Conservation (phyloP, 176 grass and related monocot genomes). For the Carex myosuroides region DNA sequence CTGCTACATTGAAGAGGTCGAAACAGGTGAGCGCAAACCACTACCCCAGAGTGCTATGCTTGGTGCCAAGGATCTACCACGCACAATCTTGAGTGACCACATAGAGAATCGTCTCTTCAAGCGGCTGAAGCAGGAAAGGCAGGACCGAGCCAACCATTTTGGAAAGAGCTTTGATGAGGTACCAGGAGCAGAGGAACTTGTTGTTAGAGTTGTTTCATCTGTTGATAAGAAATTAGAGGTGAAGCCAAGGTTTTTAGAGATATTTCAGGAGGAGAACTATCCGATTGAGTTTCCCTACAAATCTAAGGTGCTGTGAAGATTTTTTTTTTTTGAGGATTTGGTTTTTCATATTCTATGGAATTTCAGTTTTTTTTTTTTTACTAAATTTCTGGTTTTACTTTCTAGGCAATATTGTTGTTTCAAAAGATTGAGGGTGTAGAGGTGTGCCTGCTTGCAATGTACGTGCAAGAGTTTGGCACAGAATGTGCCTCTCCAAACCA, state of each 20-base stretch:
- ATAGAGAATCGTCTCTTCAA: conserved; percentile 85
- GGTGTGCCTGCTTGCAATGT: conserved; percentile 97
- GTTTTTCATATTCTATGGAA: neutral
- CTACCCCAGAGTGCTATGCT: conserved; percentile 90
- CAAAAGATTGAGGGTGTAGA: conserved; percentile 99
- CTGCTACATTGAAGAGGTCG: conserved; percentile 80
- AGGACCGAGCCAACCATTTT: conserved; percentile 42
- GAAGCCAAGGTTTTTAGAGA: conserved; percentile 84
- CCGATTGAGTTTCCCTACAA: conserved; percentile 86
- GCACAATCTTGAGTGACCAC: conserved; percentile 82
- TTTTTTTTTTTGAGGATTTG: conserved; percentile 22
- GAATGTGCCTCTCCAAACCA: conserved; percentile 79
- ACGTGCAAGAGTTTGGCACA: conserved; percentile 96
- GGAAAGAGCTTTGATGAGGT: conserved; percentile 70
- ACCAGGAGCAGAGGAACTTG: conserved; percentile 82
- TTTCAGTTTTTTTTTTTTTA: neutral
- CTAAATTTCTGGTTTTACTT: neutral
- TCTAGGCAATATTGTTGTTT: conserved; percentile 86
- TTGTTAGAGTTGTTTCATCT: conserved; percentile 94
- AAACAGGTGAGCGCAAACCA: conserved; percentile 58
- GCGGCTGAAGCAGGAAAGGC: conserved; percentile 64
- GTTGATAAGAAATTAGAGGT: conserved; percentile 97
- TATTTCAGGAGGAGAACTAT: conserved; percentile 93
- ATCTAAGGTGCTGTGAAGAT: conserved; percentile 54
- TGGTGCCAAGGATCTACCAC: conserved; percentile 90